phyloP scores from a whole-genome alignment of 2,329 filamentous ascomycete genomes.

The Alternaria conjuncta region DNA sequence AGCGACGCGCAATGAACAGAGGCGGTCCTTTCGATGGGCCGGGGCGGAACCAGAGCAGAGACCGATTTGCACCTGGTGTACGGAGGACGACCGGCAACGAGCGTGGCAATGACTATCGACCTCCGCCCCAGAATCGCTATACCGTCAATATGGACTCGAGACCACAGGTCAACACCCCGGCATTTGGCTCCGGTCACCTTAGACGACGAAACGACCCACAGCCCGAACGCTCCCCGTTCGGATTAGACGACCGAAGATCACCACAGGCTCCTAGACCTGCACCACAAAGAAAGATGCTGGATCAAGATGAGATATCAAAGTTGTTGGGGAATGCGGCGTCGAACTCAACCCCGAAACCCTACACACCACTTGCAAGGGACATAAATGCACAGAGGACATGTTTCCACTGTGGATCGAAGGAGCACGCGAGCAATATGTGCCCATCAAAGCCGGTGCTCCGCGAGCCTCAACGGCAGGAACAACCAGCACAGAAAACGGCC shows the following conservation, averaged over 20 bases:
- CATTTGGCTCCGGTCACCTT: slow-evolving; percentile 34
- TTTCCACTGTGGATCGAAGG: slow-evolving; percentile 37
- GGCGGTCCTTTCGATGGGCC: slow-evolving; percentile 20
- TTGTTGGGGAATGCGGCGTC: slow-evolving; percentile 26
- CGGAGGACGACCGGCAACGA: slow-evolving; percentile 8
- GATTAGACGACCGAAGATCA: slow-evolving; percentile 3
- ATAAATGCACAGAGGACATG: slow-evolving; percentile 32
- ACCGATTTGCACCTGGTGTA: slow-evolving; percentile 18
- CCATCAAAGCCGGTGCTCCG: slow-evolving; percentile 35
- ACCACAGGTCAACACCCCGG: slow-evolving; percentile 33
- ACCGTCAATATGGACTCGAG: slow-evolving; percentile 42
- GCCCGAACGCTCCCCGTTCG: background rate
- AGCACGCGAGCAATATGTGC: slow-evolving; percentile 33
- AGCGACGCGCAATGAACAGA: slow-evolving; percentile 22
- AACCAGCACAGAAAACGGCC: slow-evolving; percentile 4
- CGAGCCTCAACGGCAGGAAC: slow-evolving; percentile 13
- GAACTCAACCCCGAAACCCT: slow-evolving; percentile 17
- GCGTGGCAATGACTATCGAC: slow-evolving; percentile 4
- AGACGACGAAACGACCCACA: slow-evolving; percentile 35
- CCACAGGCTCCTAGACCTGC: slow-evolving; percentile 6
- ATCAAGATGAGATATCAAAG: slow-evolving; percentile 36
- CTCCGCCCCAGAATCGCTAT: slow-evolving; percentile 25
- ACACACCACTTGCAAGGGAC: slow-evolving; percentile 33
- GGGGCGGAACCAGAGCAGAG: slow-evolving; percentile 26
- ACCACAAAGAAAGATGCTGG: slow-evolving; percentile 29